Evolutionary conservation across 2,329 filamentous ascomycete genomes (phyloP), one percentile per base, ranked within the genome.

Genomic region (Gnomoniopsis smithogilvyi): DNA sequence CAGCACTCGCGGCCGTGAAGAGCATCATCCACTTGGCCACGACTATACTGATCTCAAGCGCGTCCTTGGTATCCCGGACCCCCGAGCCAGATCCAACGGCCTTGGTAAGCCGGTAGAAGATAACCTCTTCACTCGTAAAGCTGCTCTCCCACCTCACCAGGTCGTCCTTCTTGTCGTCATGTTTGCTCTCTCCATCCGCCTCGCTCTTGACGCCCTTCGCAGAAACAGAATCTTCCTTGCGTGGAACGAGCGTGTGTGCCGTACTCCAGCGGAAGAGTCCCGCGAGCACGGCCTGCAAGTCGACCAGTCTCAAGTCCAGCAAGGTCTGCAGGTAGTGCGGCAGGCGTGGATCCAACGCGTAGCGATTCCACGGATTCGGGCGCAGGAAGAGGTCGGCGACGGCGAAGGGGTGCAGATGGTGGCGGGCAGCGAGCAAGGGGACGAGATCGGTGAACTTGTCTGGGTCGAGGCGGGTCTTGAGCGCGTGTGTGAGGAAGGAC

Each of bases 61-160:
- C 82, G n/a, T 81, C 78, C 30, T 76, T 70, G 17, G 72, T 67
- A 24, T 74, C 75, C 58, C 69, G 73, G 51, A 85, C 81, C 1
- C 76, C 78, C 1, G 69, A 72, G 0, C 79, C 82, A 51, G 82
- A 76, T 1, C 80, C 89, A 53, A 98, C 92, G 0, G 88, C 90
- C 74, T 96, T 96, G 2, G 92, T 91, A 53, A 99, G 92, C 3
- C 93, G 87, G 72, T 96, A 96, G 68, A 97, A 89, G 74, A 98
- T 91, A 53, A 95, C 88, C 75, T 97, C 96, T 71, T 99, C 95
- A 0, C 89, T 72, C 61, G 76, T 76, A 63, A 83, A 86, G 1
- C 84, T 87, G 69, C 73, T 82, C 54, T 71, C 75, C 84, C 85
- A 88, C 61, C 79, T 71, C 33, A 69, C 43, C 10, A 63, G 38